Conservation (phyloP, 1,284 basidiomycete species). For the Crepidotus sp. region DNA sequence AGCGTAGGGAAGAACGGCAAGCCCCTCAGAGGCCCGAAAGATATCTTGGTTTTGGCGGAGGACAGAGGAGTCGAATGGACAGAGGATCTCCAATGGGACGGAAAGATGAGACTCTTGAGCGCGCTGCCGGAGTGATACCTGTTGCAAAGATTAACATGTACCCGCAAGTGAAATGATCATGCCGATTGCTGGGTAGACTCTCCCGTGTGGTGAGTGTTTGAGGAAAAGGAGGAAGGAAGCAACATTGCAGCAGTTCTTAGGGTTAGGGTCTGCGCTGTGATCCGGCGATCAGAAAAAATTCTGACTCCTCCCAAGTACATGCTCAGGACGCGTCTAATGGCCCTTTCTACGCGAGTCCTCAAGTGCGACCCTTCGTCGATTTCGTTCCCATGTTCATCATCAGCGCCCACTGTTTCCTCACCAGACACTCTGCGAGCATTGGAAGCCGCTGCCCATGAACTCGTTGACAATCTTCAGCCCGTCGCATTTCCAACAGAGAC, state of each 20-base stretch:
- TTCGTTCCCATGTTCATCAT: constrained; percentile 32
- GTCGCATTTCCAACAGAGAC: constrained; percentile 98
- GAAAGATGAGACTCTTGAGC: constrained; percentile 26
- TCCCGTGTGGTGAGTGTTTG: too few relatives aligned
- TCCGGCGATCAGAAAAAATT: background rate
- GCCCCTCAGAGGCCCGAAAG: constrained; percentile 27
- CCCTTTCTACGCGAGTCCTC: constrained; percentile 33
- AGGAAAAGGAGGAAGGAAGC: too few relatives aligned
- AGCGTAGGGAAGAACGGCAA: constrained; percentile 24
- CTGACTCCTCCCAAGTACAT: background rate
- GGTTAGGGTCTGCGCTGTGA: too few relatives aligned
- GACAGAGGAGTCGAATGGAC: constrained; percentile 48
- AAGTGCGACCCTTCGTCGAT: constrained; percentile 50
- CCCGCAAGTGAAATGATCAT: too few relatives aligned
- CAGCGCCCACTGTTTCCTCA: constrained; percentile 35
- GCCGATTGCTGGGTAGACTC: too few relatives aligned
- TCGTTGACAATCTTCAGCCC: constrained; percentile 34
- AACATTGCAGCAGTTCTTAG: too few relatives aligned
- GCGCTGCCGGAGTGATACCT: constrained; percentile 9
- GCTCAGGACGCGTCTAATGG: constrained; percentile 16
- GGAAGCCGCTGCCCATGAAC: constrained; percentile 38
- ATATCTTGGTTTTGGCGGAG: constrained; percentile 35
- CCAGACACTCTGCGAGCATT: constrained; percentile 39
- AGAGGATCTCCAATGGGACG: constrained; percentile 42
- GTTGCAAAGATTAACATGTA: background rate